A percentile compares a stretch with the other conserved stretches of the same genome.
Conservation (phyloP, 2,329 filamentous ascomycete species). For the Fusarium luffae region DNA sequence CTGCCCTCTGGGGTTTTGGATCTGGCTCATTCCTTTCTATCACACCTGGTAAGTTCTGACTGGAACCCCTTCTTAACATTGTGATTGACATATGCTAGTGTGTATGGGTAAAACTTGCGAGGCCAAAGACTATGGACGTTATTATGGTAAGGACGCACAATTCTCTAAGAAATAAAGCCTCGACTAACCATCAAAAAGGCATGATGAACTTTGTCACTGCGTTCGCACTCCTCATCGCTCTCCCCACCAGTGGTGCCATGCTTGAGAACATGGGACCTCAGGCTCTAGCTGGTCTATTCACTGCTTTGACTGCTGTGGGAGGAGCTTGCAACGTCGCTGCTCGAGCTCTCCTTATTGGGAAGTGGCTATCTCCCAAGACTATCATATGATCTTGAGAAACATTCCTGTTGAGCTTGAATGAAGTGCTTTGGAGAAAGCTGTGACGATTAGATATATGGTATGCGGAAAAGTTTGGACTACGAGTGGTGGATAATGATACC, state of each 20-base stretch:
- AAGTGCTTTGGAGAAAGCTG: no score
- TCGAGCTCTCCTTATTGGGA: constrained; percentile 41
- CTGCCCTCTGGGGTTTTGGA: constrained; percentile 60
- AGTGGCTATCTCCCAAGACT: constrained; percentile 38
- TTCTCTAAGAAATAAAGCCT: neutral
- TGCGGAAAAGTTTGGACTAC: neutral
- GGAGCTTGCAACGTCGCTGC: constrained; percentile 48
- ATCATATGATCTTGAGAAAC: constrained; percentile 21
- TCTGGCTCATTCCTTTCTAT: constrained; percentile 60
- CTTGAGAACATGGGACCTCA: constrained; percentile 57
- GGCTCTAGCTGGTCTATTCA: constrained; percentile 58
- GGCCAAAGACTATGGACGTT: constrained; percentile 59
- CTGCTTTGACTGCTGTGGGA: constrained; percentile 54
- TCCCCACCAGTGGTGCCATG: constrained; percentile 59
- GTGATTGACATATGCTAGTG: constrained; percentile 43
- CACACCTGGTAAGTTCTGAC: constrained; percentile 43
- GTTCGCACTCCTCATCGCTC: constrained; percentile 58
- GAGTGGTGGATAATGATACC: neutral
- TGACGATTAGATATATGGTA: neutral
- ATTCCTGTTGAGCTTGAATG: no score
- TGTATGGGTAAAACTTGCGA: constrained; percentile 60
- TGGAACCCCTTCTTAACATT: fast-evolving
- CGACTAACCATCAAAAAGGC: constrained; percentile 45
- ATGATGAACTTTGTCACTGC: constrained; percentile 59
- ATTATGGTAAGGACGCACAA: constrained; percentile 44